These are phyloP conservation scores for Purpureocillium takamizusanense DNA, from an alignment of 2,329 filamentous ascomycete genomes.

Conservation along the genomic window DNA sequence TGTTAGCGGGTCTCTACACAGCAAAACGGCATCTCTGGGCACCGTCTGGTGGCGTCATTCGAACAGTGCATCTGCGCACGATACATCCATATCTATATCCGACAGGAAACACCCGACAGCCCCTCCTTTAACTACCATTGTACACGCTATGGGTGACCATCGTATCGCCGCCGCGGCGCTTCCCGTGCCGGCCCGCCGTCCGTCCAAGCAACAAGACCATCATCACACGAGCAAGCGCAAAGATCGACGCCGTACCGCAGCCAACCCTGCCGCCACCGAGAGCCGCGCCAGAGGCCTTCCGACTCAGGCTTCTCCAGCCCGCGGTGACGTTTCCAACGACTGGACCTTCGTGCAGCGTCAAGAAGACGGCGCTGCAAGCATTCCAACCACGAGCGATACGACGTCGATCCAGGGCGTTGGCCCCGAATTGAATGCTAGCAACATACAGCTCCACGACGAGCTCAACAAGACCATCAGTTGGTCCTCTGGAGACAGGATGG, in stretches of 20 bases:
- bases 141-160: too few relatives aligned
- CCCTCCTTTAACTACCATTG: too few relatives aligned
- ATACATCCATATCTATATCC: too few relatives aligned
- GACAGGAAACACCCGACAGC: too few relatives aligned
- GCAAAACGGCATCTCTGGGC: too few relatives aligned
- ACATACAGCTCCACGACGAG: conserved; percentile 2
- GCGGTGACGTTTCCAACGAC: background rate
- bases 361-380: background rate
- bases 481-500: background rate
- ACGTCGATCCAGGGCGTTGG: background rate
- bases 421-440: conserved; percentile 1
- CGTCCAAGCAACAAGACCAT: too few relatives aligned
- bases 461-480: background rate
- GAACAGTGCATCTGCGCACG: too few relatives aligned
- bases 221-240: too few relatives aligned
- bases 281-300: background rate
- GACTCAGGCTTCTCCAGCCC: background rate
- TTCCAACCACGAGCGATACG: background rate
- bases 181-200: too few relatives aligned
- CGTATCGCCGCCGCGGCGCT: too few relatives aligned
- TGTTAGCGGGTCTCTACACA: too few relatives aligned
- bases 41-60: too few relatives aligned
- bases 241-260: background rate
- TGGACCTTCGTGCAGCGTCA: conserved; percentile 2
- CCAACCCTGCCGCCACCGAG: background rate